Evolutionary conservation across 345 rosid species (phyloP), one percentile per base, ranked within the genome.

Genomic region (Gossypioides kirkii): DNA sequence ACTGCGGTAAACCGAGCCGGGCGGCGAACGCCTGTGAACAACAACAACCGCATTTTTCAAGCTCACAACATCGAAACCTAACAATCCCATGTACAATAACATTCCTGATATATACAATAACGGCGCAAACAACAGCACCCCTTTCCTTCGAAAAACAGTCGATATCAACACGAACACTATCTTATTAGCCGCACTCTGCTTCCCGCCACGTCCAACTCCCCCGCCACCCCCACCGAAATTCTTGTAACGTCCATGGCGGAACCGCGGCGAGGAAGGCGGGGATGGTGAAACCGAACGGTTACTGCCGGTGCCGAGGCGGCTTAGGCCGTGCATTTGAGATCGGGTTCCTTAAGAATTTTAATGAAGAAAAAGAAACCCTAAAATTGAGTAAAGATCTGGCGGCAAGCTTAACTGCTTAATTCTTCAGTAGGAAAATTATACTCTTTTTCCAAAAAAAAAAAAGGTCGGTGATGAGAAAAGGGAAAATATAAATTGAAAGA

Each of bases 21-120:
- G 82, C 10, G 89, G 92, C 49, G 80, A 77, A 20, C 86, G 86
- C 75, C 82, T 87, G 14, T 81, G 85, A 25, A 82, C 88, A 73
- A 86, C 85, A 16, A 83, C 91, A n/a, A 73, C 69, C 8, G 90
- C 85, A 12, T 82, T 84, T 72, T 86, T 86, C 74, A 86, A 80
- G 77, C 86, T 80, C 52, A 82, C 87, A 32, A 90, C 91, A 54
- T 90, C 95, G 65, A 92, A 88, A 2, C 89, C 91, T 61, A 92
- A 77, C 6, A 94, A 89, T 10, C 98, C 93, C 98, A 94, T 94
- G 61, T 81, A 92, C 63, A 92, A 81, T 81, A 94, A 73, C 98
- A 94, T 90, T 74, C 93, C 93, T 2, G 86, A 78, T 75, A 94
- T 89, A 69, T 94, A 94, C 82, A 94, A 62, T 77, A 94, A 68